Evolutionary conservation across 2,329 filamentous ascomycete species (phyloP), one percentile per base, ranked within the genome.

Genomic region (Davidsoniella eucalypti): DNA sequence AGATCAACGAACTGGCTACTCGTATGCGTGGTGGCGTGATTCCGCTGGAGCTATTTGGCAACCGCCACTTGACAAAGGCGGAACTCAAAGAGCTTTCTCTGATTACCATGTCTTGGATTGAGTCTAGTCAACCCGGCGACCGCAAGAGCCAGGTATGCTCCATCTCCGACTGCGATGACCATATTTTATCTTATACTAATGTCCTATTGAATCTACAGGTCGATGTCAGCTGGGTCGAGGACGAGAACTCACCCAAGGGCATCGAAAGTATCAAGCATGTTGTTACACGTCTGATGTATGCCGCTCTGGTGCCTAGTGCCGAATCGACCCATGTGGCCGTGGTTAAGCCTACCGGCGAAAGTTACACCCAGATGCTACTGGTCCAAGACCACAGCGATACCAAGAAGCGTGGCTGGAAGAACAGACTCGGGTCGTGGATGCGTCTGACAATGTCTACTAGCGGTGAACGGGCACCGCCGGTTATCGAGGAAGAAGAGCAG

Each of bases 1-100:
- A 65, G 2, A 56, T 69, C 2, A 58, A 67, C 47, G 54, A 59
- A 6, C 56, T 60, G 9, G 51, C 64, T 1, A 55, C 56, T 21
- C 56, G 53, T 12, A 56, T 65, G 9, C 54, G 54, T 7, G 58
- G 57, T 7, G 56, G 58, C 12, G 56, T 52, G 1, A 52, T 67
- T 5, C 57, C 63, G 2, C 51, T 61, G 10, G 26, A 50, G 4
- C 25, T 53, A 7, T 44, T 60, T n/a, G 53, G 54, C 2, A 49
- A 56, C 2, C 47, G 54, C 4, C 47, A 57, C 2, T 54, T 62
- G 5, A 47, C 50, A 0, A n/a, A 46, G 2, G 18, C 50, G 0
- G 57, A 63, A 10, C 53, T 67, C 12, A 49, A 58, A 16, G 59
- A 60, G 26, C 58, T 68, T 10, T 60, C 54, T 12, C 56, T 54